Evolutionary conservation across 306 rosid species (phyloP), one percentile per base, ranked within the genome.

Genomic region (Inga laurina): DNA sequence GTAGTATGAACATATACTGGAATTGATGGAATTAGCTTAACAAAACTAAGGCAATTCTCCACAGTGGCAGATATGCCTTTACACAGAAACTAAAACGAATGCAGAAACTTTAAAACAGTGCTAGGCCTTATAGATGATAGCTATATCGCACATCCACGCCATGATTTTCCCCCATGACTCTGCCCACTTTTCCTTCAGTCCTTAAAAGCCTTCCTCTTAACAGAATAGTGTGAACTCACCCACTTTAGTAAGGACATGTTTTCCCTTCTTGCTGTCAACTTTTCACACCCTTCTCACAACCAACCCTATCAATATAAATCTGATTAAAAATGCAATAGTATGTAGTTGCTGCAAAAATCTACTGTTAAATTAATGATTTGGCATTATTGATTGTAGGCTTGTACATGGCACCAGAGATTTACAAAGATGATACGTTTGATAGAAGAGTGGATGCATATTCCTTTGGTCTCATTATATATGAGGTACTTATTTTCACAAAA

Each of bases 381-480:
- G 72, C 44, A 83, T 75, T 74, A 84, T 81, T 39, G 56, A 70
- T 65, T 85, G 86, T 77, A 97, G 99, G 88, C 89, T 87, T 90
- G 77, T 97, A 97, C 69, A 51, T 94, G 91, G 97, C 98, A 74
- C 99, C 99, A 14, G 99, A 97, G 85, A 82, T 91, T 83, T 94
- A 89, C 94, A 92, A 41, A 80, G 91, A 90, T 79, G 93, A 91
- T 57, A 86, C 88, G 75, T 97, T 97, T 82, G 94, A 88, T 83
- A 94, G 94, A 88, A 90, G 94, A 73, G 98, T 84, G 82, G 99
- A 97, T 88, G 89, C 90, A 8, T 97, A 90, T 86, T 91, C 98
- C 78, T 97, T 94, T 57, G 99, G 98, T 79, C 97, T 97, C 72
- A 79, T 97, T 84, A 49, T 97, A 78, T 92, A 91, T 32, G 99